Base-by-base conservation (phyloP, 208 protist genomes). In the Trypanosoma cruzi region DNA sequence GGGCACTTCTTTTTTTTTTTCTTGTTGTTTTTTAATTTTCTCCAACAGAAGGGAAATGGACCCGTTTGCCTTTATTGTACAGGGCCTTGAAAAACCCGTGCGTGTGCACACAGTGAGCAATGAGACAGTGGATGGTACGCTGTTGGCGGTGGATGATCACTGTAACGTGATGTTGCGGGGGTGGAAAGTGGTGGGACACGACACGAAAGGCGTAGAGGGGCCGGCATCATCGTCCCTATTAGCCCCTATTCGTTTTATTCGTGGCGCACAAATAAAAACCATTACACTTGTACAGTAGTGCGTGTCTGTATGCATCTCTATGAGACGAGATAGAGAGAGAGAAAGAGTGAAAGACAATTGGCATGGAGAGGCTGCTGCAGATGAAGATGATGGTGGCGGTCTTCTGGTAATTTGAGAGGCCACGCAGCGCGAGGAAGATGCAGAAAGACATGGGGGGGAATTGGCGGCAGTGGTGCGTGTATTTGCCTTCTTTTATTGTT, bases 91-190 rank as follows among this genome's bases (percentile, higher is more conserved):
- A 22, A 64, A 79, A 14, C 32, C 2, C 26, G 77, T 88, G 32
- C 46, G 32, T 46, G 82, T 88, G 24, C 52, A 59, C 53, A 68
- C 79, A 34, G 50, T 82, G 40, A 55, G 67, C 44, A 66, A 71
- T 44, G 71, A 71, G 18, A 66, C 31, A 26, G 68, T 57, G 2
- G 42, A 48, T 20, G 88, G 88, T 16, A 85, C 73, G n/a, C 70
- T 93, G 52, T 36, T 89, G 31, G 80, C 77, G 24, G 77, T 91
- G 7, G 88, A 93, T 65, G 88, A 93, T 31, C 71, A 87, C 28
- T 81, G 83, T 58, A 93, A 93, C 61, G 64, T 91, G 20, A 56
- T 91, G 49, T 18, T 93, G 59, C 52, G 73, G 59, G 52, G 80
- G 64, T 93, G 83, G 86, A 46, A 26, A 4, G 70, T 70, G 50